Evolutionary conservation across 495 filamentous ascomycete species (phyloP).

Genomic region (Daldinia vernicosa): DNA sequence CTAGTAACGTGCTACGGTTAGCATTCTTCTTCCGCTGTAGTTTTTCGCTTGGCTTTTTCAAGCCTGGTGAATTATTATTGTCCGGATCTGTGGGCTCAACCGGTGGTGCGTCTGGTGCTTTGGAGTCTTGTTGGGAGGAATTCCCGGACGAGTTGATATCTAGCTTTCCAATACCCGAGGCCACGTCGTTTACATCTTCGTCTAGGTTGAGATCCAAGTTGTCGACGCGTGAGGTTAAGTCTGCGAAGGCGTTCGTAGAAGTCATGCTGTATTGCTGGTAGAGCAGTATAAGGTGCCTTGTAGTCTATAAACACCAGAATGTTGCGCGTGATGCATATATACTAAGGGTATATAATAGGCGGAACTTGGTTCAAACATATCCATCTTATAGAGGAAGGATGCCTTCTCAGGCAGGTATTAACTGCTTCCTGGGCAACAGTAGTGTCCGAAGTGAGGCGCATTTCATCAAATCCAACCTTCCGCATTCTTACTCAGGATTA

Average conservation of each 20-base stretch:
- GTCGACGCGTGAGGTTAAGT: background rate
- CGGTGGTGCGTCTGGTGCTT: too few relatives aligned
- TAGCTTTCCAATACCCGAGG: background rate
- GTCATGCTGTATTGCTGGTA: too few relatives aligned
- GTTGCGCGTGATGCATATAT: background rate
- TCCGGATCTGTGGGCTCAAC: too few relatives aligned
- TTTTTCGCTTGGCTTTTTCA: background rate
- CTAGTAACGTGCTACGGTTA: slow-evolving; percentile 40
- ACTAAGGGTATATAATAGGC: background rate
- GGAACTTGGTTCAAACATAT: background rate
- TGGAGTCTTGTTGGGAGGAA: too few relatives aligned
- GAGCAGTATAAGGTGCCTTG: background rate
- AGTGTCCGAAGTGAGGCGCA: background rate
- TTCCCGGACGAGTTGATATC: background rate
- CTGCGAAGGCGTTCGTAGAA: background rate
- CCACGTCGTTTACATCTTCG: background rate
- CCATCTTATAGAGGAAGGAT: background rate
- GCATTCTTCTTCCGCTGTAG: slow-evolving; percentile 4
- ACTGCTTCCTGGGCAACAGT: background rate
- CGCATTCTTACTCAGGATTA: background rate
- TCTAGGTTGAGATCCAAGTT: background rate
- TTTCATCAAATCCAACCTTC: background rate
- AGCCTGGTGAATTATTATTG: background rate
- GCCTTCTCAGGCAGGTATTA: background rate
- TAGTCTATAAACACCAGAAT: background rate